Base-by-base conservation (phyloP, 2,329 filamentous ascomycete species). In the Hymenoscyphus linearis region DNA sequence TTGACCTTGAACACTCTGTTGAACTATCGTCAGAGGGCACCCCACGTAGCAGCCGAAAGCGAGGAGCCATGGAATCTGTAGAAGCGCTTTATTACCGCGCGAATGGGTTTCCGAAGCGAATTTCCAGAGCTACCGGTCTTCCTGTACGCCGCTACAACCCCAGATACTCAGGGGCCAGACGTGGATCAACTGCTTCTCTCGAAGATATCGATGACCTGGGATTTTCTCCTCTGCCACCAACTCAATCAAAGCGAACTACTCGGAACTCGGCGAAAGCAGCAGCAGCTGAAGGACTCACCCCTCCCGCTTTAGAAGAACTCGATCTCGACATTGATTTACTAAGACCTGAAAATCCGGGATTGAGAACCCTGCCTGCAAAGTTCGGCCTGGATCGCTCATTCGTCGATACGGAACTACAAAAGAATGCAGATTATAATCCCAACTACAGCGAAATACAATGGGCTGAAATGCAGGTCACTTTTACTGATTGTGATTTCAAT, bases 351-450 rank as follows among this genome's bases (percentile, higher is more conserved):
- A 72, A 72, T 58, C 68, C 68, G 10, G 71, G 70, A 2, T 40
- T 72, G n/a, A 62, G 65, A 14, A 66, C 66, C 14, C 22, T 72
- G 22, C 71, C 71, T 1, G 25, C 52, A 13, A 55, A 16, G 31
- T 66, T 67, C 59, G 64, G 66, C 36, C 35, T 67, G 25, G 22
- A 27, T 22, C 18, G 27, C 22, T 60, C 55, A 6, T 25, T 44
- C 7, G 52, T 55, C 26, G 18, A 56, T 34, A 35, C 59, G 3
- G 22, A 36, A 4, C 31, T 55, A 37, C 25, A 55, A 13, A 14
- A n/a, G 2, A 27, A 2, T 18, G 52, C 18, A 22, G 18, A 57
- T 12, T 54, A 22, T 12, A 57, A 52, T 31, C 55, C 52, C 16
- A 27, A 52, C 6, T 35, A 55, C 25, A 37, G 53, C 2, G n/a